Evolutionary conservation across 805 yeast species (phyloP).

Genomic region (Yarrowia phangngaensis): DNA sequence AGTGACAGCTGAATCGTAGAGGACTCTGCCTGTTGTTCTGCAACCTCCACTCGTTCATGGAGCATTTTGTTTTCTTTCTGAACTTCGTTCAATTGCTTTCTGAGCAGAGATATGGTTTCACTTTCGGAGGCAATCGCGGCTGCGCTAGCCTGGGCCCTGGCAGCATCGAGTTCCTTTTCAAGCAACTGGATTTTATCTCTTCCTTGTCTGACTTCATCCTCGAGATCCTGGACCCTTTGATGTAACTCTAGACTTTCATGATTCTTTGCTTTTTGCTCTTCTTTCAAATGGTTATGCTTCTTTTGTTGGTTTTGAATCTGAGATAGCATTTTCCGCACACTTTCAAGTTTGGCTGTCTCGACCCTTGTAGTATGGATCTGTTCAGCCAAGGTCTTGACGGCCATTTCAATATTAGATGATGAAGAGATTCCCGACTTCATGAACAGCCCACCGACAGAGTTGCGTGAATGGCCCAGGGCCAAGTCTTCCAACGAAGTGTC

Average conservation of each 20-base stretch:
- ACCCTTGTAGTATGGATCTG: conserved; percentile 38
- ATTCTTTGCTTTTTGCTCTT: conserved; percentile 10
- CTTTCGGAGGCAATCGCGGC: background rate
- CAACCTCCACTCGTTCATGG: conserved; percentile 10
- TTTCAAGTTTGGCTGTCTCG: conserved; percentile 39
- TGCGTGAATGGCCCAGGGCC: conserved; percentile 38
- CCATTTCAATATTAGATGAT: conserved; percentile 37
- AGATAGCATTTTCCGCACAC: conserved; percentile 35
- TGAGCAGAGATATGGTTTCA: conserved; percentile 1
- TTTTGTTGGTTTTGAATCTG: conserved; percentile 35
- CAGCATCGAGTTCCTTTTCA: background rate
- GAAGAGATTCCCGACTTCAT: conserved; percentile 37
- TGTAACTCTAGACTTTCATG: conserved; percentile 8
- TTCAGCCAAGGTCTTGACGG: conserved; percentile 38
- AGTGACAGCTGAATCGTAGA: conserved; percentile 20
- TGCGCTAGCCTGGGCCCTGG: background rate
- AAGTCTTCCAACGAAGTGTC: conserved; percentile 38
- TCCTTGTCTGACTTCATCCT: background rate
- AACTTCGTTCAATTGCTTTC: background rate
- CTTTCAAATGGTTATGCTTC: conserved; percentile 20
- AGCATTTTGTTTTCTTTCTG: background rate
- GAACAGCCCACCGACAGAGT: conserved; percentile 39
- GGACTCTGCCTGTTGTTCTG: conserved; percentile 17
- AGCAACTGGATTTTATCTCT: conserved; percentile 1
- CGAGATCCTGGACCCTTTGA: conserved; percentile 13